A percentile compares a stretch with the other conserved stretches of the same genome.
Conservation (phyloP, 2,329 filamentous ascomycete genomes). For the Arthrobotrys musiformis region DNA sequence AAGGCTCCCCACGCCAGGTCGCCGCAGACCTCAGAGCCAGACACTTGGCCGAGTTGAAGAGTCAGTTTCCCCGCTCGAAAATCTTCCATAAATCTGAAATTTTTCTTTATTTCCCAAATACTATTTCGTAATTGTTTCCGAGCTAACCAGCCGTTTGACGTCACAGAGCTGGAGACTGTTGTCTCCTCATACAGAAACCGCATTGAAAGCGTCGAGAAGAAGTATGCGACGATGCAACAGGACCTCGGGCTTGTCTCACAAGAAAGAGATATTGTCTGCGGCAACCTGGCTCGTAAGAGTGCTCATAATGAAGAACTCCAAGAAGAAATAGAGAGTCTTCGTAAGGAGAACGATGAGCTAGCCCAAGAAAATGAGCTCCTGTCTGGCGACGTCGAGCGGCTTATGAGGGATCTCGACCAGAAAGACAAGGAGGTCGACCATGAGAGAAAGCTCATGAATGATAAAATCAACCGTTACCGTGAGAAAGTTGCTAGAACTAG, state of each 20-base stretch:
- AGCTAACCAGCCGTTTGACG: slow-evolving; percentile 2
- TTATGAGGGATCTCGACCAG: slow-evolving; percentile 44
- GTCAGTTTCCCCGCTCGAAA: slow-evolving; percentile 43
- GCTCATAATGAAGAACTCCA: slow-evolving; percentile 32
- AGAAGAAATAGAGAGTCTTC: slow-evolving; percentile 43
- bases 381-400: slow-evolving; percentile 54
- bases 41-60: slow-evolving; percentile 57
- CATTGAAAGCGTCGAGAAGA: slow-evolving; percentile 56
- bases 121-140: too few relatives aligned
- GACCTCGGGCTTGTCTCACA: slow-evolving; percentile 55
- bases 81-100: neutral
- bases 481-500: slow-evolving; percentile 55
- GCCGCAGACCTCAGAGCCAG: slow-evolving; percentile 57
- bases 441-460: slow-evolving; percentile 50
- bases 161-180: slow-evolving; percentile 56
- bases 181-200: slow-evolving; percentile 56
- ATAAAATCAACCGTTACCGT: slow-evolving; percentile 55
- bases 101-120: neutral
- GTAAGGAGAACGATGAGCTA: slow-evolving; percentile 57
- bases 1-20: slow-evolving; percentile 41
- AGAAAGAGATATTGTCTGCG: slow-evolving; percentile 58
- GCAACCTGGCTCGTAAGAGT: slow-evolving; percentile 50
- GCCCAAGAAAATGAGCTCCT: slow-evolving; percentile 56
- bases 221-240: slow-evolving; percentile 52
- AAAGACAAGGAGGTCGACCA: slow-evolving; percentile 45